A percentile compares a stretch with the other conserved stretches of the same genome.
Conservation (phyloP, 495 filamentous ascomycete genomes). For the Collariella sp. region DNA sequence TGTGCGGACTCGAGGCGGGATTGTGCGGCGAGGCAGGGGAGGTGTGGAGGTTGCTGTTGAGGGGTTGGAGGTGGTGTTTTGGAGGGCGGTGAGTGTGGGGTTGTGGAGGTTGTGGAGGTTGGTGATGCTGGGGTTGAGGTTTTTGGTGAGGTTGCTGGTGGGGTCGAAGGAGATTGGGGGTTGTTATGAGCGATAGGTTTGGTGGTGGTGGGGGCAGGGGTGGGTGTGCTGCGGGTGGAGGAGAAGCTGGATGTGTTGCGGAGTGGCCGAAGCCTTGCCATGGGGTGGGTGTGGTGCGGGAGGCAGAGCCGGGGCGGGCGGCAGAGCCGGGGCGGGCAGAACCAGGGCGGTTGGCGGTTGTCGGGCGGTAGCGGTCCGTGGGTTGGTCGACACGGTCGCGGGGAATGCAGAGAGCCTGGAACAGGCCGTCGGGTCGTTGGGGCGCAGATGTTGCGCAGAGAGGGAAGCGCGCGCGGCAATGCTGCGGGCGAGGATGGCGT, state of each 20-base stretch:
- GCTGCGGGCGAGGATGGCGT: slow-evolving; percentile 61
- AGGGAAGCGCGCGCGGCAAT: slow-evolving; percentile 67
- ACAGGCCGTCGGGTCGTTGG: slow-evolving; percentile 61
- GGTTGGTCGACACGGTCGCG: slow-evolving; percentile 28
- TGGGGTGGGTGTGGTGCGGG: neutral
- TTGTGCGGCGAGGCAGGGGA: slow-evolving; percentile 49
- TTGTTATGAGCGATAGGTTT: neutral
- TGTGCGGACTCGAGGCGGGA: slow-evolving; percentile 48
- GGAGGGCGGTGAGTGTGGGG: neutral
- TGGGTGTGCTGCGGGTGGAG: slow-evolving; percentile 3
- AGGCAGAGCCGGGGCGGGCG: neutral
- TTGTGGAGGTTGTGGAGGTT: no score
- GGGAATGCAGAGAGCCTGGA: slow-evolving; percentile 64
- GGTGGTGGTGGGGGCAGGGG: neutral
- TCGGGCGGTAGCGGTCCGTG: slow-evolving; percentile 28
- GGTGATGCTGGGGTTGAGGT: slow-evolving; percentile 7
- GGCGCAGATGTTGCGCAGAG: slow-evolving; percentile 60
- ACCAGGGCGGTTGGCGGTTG: slow-evolving; percentile 21
- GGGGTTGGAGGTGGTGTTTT: neutral
- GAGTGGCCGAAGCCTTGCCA: slow-evolving; percentile 3
- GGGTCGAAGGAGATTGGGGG: neutral
- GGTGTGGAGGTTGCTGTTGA: slow-evolving; percentile 39
- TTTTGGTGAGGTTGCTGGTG: neutral
- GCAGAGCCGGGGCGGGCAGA: neutral
- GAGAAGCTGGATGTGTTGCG: slow-evolving; percentile 10